Evolutionary conservation across 495 filamentous ascomycete genomes (phyloP).

Genomic region (Penicillium silybi): DNA sequence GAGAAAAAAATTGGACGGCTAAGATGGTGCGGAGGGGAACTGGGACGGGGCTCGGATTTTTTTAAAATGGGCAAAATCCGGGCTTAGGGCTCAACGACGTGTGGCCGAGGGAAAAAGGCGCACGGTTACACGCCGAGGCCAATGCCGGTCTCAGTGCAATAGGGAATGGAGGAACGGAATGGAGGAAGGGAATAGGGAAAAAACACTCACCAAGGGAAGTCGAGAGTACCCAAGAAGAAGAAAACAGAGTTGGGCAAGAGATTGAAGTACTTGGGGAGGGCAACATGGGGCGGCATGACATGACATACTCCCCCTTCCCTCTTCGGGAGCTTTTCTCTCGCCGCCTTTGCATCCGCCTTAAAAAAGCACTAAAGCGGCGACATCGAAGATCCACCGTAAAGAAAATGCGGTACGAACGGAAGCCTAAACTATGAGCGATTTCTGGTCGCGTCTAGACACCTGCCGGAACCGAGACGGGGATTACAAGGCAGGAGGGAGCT

Average conservation of each 20-base stretch:
- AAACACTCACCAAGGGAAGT: slow-evolving; percentile 8
- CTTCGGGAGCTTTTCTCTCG: background rate
- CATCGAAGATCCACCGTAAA: background rate
- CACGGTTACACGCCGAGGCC: slow-evolving; percentile 14
- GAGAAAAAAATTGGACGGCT: slow-evolving; percentile 22
- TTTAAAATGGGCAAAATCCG: slow-evolving; percentile 13
- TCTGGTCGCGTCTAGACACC: slow-evolving; percentile 1
- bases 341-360: background rate
- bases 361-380: background rate
- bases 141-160: background rate
- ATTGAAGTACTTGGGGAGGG: background rate
- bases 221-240: background rate
- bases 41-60: slow-evolving; percentile 17
- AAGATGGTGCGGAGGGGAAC: slow-evolving; percentile 7
- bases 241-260: background rate
- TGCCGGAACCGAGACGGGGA: background rate
- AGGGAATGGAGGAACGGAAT: no score
- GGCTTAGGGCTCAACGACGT: slow-evolving; percentile 18
- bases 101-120: slow-evolving; percentile 12
- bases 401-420: background rate
- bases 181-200: background rate
- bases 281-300: no score
- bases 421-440: slow-evolving; percentile 14
- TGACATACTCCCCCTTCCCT: background rate
- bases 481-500: slow-evolving; percentile 2